phyloP scores from a whole-genome alignment of 441 rosid genomes.

The Isatis lusitanica region DNA sequence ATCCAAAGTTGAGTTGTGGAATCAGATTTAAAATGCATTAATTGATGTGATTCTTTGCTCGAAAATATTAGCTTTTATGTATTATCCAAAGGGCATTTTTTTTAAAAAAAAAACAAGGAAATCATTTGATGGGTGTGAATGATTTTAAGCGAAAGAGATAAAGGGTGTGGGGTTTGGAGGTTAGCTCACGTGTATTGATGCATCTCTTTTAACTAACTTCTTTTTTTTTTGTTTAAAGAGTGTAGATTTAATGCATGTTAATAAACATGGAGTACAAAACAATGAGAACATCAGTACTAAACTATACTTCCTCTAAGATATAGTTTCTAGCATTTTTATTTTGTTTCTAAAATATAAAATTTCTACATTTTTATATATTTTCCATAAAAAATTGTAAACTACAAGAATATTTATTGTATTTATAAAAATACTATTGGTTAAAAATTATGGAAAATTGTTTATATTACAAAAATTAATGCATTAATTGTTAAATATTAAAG shows the following conservation, averaged over 20 bases:
- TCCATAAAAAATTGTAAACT: too few species aligned
- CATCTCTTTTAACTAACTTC: conserved; percentile 37
- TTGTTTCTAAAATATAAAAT: too few species aligned
- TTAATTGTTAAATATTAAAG: too few species aligned
- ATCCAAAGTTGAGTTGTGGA: conserved; percentile 31
- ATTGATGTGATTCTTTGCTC: conserved; percentile 9
- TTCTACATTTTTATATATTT: too few species aligned
- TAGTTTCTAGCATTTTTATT: too few species aligned
- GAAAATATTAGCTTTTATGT: conserved; percentile 4
- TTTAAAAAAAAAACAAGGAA: background rate
- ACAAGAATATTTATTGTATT: too few species aligned
- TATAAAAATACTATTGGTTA: too few species aligned
- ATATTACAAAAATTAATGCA: too few species aligned
- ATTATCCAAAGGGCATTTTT: conserved; percentile 8
- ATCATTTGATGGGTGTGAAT: conserved; percentile 42
- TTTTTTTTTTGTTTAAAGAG: too few species aligned
- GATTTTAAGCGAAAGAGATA: conserved; percentile 43
- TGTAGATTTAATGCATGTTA: too few species aligned
- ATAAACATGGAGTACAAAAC: conserved; percentile 3
- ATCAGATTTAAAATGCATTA: conserved; percentile 17
- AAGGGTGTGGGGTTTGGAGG: conserved; percentile 55
- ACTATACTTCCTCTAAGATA: too few species aligned
- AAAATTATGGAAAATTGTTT: too few species aligned
- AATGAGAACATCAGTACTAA: background rate
- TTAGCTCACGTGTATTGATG: conserved; percentile 76